Evolutionary conservation across 176 grass and related monocot species (phyloP).

Genomic region (Musa troglodytarum): DNA sequence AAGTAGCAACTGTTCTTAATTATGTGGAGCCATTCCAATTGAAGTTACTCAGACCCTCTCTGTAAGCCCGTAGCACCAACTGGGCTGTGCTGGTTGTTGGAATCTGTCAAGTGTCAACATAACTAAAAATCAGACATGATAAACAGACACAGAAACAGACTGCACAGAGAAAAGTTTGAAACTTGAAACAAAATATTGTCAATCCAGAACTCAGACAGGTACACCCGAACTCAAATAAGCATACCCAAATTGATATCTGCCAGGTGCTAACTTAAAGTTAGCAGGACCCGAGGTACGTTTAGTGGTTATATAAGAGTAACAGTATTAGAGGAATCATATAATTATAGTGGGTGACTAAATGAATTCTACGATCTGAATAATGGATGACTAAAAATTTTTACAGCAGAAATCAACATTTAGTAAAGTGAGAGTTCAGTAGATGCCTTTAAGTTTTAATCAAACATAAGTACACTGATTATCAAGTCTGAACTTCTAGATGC

Average conservation of each 20-base stretch:
- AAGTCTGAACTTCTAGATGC: too few relatives aligned
- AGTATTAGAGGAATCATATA: too few relatives aligned
- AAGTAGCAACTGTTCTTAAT: conserved; percentile 78
- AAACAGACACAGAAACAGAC: background rate
- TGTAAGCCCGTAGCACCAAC: conserved; percentile 76
- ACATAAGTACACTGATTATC: too few relatives aligned
- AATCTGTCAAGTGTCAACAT: background rate
- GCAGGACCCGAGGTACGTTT: too few relatives aligned
- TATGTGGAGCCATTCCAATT: conserved; percentile 53
- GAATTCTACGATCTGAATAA: too few relatives aligned
- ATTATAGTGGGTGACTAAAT: too few relatives aligned
- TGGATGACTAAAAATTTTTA: too few relatives aligned
- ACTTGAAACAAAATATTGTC: background rate
- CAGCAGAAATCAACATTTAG: too few relatives aligned
- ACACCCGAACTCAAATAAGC: background rate
- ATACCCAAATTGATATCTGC: background rate
- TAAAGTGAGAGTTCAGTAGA: too few relatives aligned
- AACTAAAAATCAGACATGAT: background rate
- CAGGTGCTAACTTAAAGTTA: background rate
- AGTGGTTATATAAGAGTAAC: too few relatives aligned
- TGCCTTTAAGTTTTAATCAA: too few relatives aligned
- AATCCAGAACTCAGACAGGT: background rate
- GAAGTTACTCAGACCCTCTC: conserved; percentile 88
- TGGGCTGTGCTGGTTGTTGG: conserved; percentile 55
- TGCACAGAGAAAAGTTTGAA: background rate